Conservation (phyloP, 768 basidiomycete genomes). For the Kwoniella europaea region DNA sequence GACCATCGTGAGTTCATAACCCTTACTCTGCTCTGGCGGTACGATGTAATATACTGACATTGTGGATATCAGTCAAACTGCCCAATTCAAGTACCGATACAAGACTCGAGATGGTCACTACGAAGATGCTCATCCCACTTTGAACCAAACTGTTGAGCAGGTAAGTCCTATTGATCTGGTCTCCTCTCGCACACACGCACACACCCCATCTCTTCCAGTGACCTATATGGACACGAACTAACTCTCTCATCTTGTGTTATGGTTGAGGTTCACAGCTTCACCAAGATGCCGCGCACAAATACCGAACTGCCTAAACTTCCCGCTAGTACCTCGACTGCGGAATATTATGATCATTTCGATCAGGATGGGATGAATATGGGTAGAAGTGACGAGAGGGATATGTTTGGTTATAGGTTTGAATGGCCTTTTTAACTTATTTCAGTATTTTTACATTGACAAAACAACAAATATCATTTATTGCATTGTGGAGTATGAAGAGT, state of each 20-base stretch:
- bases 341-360: slow-evolving; percentile 23
- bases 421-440: slow-evolving; percentile 27
- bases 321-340: not conserved
- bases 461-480: too few species aligned
- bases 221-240: not conserved
- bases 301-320: slow-evolving; percentile 17
- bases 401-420: slow-evolving; percentile 32
- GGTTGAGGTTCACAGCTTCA: slow-evolving; percentile 31
- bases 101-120: slow-evolving; percentile 51
- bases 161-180: slow-evolving; percentile 31
- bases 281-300: slow-evolving; percentile 27
- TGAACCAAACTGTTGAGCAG: slow-evolving; percentile 39
- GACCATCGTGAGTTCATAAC: slow-evolving; percentile 37
- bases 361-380: slow-evolving; percentile 20
- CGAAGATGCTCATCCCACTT: slow-evolving; percentile 51
- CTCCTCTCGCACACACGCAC: too few species aligned
- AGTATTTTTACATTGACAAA: too few species aligned
- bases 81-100: slow-evolving; percentile 57
- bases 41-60: too few species aligned
- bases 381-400: slow-evolving; percentile 10
- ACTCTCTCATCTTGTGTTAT: slow-evolving; percentile 12
- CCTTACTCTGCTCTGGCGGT: too few species aligned
- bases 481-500: too few species aligned
- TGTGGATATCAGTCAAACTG: slow-evolving; percentile 32
- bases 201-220: too few species aligned